Base-by-base conservation (phyloP, 169 alveolate genomes). In the Blepharisma undulans region DNA sequence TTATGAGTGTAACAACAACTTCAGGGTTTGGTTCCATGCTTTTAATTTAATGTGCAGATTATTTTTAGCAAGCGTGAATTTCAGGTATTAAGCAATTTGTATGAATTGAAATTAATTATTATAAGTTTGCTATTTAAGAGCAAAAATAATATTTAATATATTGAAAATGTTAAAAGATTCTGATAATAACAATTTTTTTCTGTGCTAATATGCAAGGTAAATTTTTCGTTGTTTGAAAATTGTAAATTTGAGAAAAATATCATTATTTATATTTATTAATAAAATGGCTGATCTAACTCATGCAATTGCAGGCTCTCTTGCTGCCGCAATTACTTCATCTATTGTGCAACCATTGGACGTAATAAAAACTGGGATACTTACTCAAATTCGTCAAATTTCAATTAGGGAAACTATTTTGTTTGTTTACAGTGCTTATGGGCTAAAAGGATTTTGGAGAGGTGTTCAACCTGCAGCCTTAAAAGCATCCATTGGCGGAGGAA, bases 381-480 rank as follows among this genome's bases (percentile, higher is more conserved):
- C 61, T n/a, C 71, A 29, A 79, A 27, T 12, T 7, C 7, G 27
- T 10, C 29, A 30, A 21, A n/a, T 30, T 33, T 30, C 87, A 12
- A 79, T 79, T 29, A 18, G 18, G 8, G 71, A 33, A 33, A 12
- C 72, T 33, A 22, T 25, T 2, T 1, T 1, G 8, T 33, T 30
- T 79, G 61, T 94, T 16, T 36, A 82, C 14, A 48, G 71, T 25
- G 16, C 76, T 27, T 94, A 91, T 8, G 96, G 95, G 29, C 79
- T 89, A 2, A 21, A 71, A 4, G 96, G 96, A 14, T 96, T 94
- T 60, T 96, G 98, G 98, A 92, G 85, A 88, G 98, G 98, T 21
- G 93, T 94, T 74, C 90, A 95, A 30, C 95, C 97, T 8, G 94
- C 97, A 59, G 21, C 92, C 4, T 60, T 90, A 32, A 90, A 96